Base-by-base conservation (phyloP, 176 grass and related monocot species). In the Avena atlantica region DNA sequence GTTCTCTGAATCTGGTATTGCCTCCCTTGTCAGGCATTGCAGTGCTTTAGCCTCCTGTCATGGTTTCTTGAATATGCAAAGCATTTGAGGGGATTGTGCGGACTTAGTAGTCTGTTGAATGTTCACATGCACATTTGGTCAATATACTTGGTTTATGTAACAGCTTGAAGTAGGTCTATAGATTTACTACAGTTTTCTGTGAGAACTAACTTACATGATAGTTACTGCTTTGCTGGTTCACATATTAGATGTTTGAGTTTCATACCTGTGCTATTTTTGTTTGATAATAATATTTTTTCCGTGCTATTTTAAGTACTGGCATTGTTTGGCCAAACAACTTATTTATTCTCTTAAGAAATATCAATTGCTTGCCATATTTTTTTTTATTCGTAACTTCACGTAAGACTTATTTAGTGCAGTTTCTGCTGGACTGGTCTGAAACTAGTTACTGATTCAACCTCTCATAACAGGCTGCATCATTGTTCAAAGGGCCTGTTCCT, bases 401-500 rank as follows among this genome's bases (percentile, higher is more conserved):
- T 19, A 20, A 7, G 2, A 53, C 13, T 40, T 31, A 8, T 66
- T 84, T 67, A 55, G 5, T 8, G 29, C 15, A 12, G 61, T 56
- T 83, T 85, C 5, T 88, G 2, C 42, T 84, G 73, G 13, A 58
- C 19, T 69, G 17, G 1, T 79, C 29, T 92, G 8, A 80, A 82
- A 80, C 42, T 84, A 66, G 16, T 8, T 75, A 36, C 2, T 88
- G 74, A 34, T 74, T 84, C 8, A 45, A 61, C 89, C 11, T 81
- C 56, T 68, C 66, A 84, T 57, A 83, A 85, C 88, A 99, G 94
- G 92, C 97, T 73, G 97, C 94, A 74, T 99, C 97, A 57, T 83
- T 99, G 79, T 99, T 99, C 87, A 99, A 99, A 84, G 97, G 97
- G 82, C 97, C 97, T 44, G 91, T 97, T 24, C 97, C 97, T 87